Evolutionary conservation across 2,329 filamentous ascomycete species (phyloP), one percentile per base, ranked within the genome.

Genomic region (Botrytis tulipae): DNA sequence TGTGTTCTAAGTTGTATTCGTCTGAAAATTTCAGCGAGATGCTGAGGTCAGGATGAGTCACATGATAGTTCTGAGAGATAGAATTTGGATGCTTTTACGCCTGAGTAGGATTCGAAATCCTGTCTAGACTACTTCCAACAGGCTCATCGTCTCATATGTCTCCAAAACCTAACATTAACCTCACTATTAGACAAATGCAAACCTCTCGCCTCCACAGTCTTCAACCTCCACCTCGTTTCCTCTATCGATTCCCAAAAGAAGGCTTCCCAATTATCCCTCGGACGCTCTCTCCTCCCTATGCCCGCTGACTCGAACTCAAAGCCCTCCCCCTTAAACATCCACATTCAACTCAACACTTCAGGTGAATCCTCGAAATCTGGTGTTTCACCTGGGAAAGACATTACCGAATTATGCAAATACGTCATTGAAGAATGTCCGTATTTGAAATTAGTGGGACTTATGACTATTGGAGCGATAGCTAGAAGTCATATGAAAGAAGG

Each of bases 401-500:
- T 89, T 66, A 82, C 89, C 1, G 85, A 84, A 0, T 84, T 98
- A 57, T 95, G 93, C 81, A 86, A 86, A 70, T 87, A 92, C 79
- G 89, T 99, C 70, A 82, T 88, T 18, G 86, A 91, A 7, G 85
- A 89, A 54, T 97, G 94, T 82, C 90, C 93, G 1, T 87, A 91
- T 81, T 84, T 99, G 54, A 85, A 88, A 73, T 85, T 99, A 3
- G 86, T 92, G 44, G 96, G 96, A 0, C 83, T 99, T 54, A 99
- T 99, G 96, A 99, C 96, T 2, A 98, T 99, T 80, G 96, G 96
- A 1, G 94, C 95, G 29, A 97, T 98, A 82, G 95, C 94, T 67
- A 85, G 95, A 75, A 96, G 93, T 78, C 88, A 89, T 79, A 93
- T 89, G 25, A 73, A 70, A 32, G 84, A 87, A 0, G 94, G 93